Evolutionary conservation across 2,329 filamentous ascomycete genomes (phyloP), one percentile per base, ranked within the genome.

Genomic region (Pseudogymnoascus sp.): DNA sequence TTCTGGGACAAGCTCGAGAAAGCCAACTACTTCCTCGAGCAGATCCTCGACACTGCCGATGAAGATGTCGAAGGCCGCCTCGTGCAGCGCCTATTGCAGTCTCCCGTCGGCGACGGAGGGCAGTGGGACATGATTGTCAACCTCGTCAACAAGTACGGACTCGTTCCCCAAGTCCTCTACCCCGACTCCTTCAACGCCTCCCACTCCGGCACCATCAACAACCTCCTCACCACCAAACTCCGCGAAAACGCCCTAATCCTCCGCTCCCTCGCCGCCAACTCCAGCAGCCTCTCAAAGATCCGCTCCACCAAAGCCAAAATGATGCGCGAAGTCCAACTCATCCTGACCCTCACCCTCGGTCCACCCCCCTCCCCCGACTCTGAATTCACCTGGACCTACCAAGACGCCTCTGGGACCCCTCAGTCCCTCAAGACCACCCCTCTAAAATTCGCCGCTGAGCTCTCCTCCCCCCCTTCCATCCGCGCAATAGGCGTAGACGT

Each of bases 1-100:
- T 96, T 91, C 80, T 95, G 89, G 87, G 92, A 96, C 74, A 96
- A 96, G 77, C 83, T 96, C 18, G 92, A 96, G 74, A 96, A 96
- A 75, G 82, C 88, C 7, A 96, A 96, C 74, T 96, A 84, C 78
- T 96, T 95, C 76, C 81, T 96, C 15, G 90, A 95, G 75, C 88
- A 89, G 69, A 84, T 93, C 64, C 82, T 96, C 61, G 85, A 90
- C 65, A 95, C 91, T 0, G 81, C 84, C 0, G 77, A 79, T 60
- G 81, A 91, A 68, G 84, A 87, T 35, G 79, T 95, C 1, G 89
- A 92, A 66, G 82, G 86, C 21, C 78, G 92, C 8, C 75, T 95
- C 3, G 80, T 96, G 2, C 87, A 92, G 72, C 82, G 81, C 3
- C 75, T 96, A 3, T 77, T 93, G 29, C 76, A 77, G 0, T 80